phyloP scores from a whole-genome alignment of 176 grass and related monocot species.

The Paspalum vaginatum region DNA sequence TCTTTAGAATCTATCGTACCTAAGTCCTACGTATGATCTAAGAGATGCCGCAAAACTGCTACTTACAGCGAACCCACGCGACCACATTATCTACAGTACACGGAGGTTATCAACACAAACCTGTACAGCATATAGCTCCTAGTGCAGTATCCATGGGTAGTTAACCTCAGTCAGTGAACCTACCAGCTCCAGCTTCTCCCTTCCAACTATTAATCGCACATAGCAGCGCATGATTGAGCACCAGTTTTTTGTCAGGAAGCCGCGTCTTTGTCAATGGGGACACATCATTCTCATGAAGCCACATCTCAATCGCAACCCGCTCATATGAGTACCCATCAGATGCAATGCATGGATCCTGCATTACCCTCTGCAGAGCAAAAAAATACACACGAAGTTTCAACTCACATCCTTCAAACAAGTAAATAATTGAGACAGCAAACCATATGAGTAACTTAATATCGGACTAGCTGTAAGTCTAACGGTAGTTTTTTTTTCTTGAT shows the following conservation, averaged over 20 bases:
- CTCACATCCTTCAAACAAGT: slow-evolving; percentile 8
- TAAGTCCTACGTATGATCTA: background rate
- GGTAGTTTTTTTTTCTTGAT: too few relatives aligned
- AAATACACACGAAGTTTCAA: background rate
- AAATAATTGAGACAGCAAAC: slow-evolving; percentile 14
- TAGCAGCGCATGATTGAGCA: slow-evolving; percentile 43
- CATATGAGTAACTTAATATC: background rate
- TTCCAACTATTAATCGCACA: slow-evolving; percentile 47
- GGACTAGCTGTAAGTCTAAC: background rate
- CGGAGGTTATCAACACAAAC: slow-evolving; percentile 22
- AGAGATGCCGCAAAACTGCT: slow-evolving; percentile 39
- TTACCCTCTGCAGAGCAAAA: slow-evolving; percentile 55
- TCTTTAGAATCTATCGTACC: background rate
- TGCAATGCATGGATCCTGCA: slow-evolving; percentile 73
- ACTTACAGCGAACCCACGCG: slow-evolving; percentile 15
- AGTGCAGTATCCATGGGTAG: slow-evolving; percentile 25
- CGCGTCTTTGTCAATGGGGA: slow-evolving; percentile 43
- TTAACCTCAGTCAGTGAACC: slow-evolving; percentile 28
- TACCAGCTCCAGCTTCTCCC: slow-evolving; percentile 1
- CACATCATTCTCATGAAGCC: slow-evolving; percentile 47
- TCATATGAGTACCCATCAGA: slow-evolving; percentile 86
- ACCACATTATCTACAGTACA: background rate
- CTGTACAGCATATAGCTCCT: slow-evolving; percentile 24
- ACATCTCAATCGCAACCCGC: slow-evolving; percentile 55
- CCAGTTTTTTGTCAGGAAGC: slow-evolving; percentile 45